A percentile compares a stretch with the other conserved stretches of the same genome.
phyloP scores from a whole-genome alignment of 768 basidiomycete species.

The Auricularia sp. region DNA sequence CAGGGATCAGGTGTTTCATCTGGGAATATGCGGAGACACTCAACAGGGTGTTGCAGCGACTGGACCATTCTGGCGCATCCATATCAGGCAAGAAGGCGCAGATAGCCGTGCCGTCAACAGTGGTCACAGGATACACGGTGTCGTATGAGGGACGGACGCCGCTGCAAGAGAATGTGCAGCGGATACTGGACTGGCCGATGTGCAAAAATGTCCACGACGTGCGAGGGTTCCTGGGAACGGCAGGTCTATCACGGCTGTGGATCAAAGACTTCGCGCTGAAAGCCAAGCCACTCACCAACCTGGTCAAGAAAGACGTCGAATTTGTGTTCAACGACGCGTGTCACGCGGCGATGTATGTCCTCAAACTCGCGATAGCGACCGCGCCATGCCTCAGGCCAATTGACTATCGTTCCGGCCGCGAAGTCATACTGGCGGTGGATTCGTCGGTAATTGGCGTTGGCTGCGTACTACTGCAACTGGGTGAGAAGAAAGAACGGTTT shows the following conservation, averaged over 20 bases:
- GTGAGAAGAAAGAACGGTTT: constrained; percentile 3
- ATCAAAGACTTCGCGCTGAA: constrained; percentile 9
- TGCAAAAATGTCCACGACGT: constrained; percentile 9
- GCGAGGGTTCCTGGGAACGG: constrained; percentile 14
- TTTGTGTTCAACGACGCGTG: constrained; percentile 6
- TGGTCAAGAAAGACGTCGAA: constrained; percentile 5
- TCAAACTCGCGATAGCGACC: constrained; percentile 5
- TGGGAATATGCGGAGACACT: constrained; percentile 18
- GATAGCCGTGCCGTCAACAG: constrained; percentile 11
- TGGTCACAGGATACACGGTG: constrained; percentile 22
- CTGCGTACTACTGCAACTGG: constrained; percentile 13
- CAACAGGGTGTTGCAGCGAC: constrained; percentile 14
- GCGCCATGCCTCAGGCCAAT: constrained; percentile 9
- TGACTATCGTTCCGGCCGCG: constrained; percentile 10
- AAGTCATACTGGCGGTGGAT: constrained; percentile 15
- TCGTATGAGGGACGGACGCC: constrained; percentile 22
- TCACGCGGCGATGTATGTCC: constrained; percentile 4
- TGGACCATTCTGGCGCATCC: constrained; percentile 21
- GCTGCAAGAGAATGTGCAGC: constrained; percentile 13
- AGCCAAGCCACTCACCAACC: constrained; percentile 8
- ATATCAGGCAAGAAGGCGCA: constrained; percentile 23
- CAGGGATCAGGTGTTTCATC: constrained; percentile 19
- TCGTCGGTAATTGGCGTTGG: constrained; percentile 15
- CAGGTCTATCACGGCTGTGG: constrained; percentile 11
- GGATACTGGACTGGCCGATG: constrained; percentile 18